A percentile compares a stretch with the other conserved stretches of the same genome.
Evolutionary conservation across 106 monocot species (phyloP).

Genomic region (Amphibolis antarctica): DNA sequence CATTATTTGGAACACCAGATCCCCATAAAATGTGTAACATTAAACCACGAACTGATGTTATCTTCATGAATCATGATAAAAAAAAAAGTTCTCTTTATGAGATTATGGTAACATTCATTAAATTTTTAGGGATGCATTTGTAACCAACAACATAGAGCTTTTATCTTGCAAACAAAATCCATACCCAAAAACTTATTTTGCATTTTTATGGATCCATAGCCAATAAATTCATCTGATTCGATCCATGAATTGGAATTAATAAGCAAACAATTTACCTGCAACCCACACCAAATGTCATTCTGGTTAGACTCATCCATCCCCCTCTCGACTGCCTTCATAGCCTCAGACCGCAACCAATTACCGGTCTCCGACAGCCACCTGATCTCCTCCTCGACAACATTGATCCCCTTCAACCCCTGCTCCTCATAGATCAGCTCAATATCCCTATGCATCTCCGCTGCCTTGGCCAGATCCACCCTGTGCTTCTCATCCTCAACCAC

Average conservation of each 20-base stretch:
- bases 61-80: too few relatives aligned
- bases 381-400: conserved; percentile 78
- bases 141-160: too few relatives aligned
- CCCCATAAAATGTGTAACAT: too few relatives aligned
- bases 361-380: conserved; percentile 53
- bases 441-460: conserved; percentile 84
- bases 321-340: conserved; percentile 58
- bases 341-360: conserved; percentile 43
- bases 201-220: too few relatives aligned
- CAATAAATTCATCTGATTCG: too few relatives aligned
- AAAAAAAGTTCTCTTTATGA: too few relatives aligned
- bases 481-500: conserved; percentile 1
- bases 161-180: too few relatives aligned
- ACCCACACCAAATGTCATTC: conserved; percentile 91
- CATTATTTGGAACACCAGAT: too few relatives aligned
- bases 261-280: conserved; percentile 39
- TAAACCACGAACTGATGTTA: too few relatives aligned
- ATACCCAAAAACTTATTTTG: too few relatives aligned
- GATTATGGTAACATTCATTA: too few relatives aligned
- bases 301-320: conserved; percentile 89
- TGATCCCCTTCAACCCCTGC: conserved; percentile 53
- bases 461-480: conserved; percentile 66
- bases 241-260: not conserved
- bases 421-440: conserved; percentile 63
- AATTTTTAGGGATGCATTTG: too few relatives aligned